These are phyloP conservation scores for Diplosphaera chodatii DNA, from an alignment of 139 green algal species.

Conservation along the genomic window DNA sequence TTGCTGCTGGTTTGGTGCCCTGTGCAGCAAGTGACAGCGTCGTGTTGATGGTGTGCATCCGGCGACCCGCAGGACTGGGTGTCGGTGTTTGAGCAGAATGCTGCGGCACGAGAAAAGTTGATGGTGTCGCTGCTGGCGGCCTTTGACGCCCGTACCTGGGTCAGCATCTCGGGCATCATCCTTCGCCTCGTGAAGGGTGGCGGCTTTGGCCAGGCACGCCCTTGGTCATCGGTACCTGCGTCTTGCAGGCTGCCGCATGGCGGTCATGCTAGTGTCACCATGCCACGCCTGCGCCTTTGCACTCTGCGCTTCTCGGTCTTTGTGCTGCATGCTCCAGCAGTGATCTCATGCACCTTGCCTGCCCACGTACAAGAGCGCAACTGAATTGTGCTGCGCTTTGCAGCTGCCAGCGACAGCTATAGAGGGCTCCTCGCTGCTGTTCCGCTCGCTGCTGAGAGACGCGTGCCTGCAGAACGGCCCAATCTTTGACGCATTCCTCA, in stretches of 20 bases:
- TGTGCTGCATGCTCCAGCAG: no score
- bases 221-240: no score
- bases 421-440: slow-evolving; percentile 3
- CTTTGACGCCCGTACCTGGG: slow-evolving; percentile 74
- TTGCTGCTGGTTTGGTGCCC: no score
- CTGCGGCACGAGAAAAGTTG: slow-evolving; percentile 28
- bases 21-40: no score
- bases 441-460: slow-evolving; percentile 35
- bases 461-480: slow-evolving; percentile 11
- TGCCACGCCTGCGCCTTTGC: no score
- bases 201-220: slow-evolving; percentile 47
- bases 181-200: slow-evolving; percentile 38
- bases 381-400: no score
- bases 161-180: slow-evolving; percentile 57
- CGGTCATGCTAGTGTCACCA: no score
- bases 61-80: slow-evolving; percentile 25
- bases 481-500: slow-evolving; percentile 63
- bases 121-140: slow-evolving; percentile 44
- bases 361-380: no score
- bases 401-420: not conserved
- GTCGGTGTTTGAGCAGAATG: slow-evolving; percentile 47
- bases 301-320: no score
- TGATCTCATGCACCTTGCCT: no score
- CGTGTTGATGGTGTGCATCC: no score
- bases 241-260: no score